A percentile compares a stretch with the other conserved stretches of the same genome.
Evolutionary conservation across 148 eudicot genomes (phyloP).

Genomic region (Dysphania ambrosioides): DNA sequence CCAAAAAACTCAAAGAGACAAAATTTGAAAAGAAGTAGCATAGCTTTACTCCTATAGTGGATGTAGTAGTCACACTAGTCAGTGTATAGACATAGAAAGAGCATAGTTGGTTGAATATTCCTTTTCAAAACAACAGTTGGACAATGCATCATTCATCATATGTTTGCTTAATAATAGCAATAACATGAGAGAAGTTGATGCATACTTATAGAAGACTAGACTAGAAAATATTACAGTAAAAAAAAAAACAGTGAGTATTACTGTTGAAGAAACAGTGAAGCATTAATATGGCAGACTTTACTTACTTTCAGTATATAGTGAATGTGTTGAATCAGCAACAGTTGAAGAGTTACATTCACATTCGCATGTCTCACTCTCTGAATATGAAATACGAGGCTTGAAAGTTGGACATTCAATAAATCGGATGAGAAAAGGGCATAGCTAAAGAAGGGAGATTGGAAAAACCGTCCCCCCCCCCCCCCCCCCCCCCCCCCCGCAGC

Average conservation of each 20-base stretch:
- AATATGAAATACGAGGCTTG: constrained; percentile 6
- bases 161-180: constrained; percentile 1
- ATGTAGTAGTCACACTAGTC: no score
- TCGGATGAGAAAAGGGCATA: neutral
- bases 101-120: constrained; percentile 11
- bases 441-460: neutral
- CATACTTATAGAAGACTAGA: neutral
- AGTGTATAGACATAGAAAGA: neutral
- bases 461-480: neutral
- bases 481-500: neutral
- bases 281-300: neutral
- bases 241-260: neutral
- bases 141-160: neutral
- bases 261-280: constrained; percentile 14
- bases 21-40: neutral
- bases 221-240: neutral
- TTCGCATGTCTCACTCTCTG: neutral
- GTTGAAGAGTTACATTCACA: constrained; percentile 21
- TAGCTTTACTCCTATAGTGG: neutral
- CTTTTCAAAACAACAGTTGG: neutral
- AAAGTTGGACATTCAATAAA: constrained; percentile 1
- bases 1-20: no score
- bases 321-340: constrained; percentile 10
- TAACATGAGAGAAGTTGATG: neutral
- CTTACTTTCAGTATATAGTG: neutral